These are phyloP conservation scores for Amorphotheca resinae DNA, from an alignment of 495 filamentous ascomycete genomes.

Conservation along the genomic window DNA sequence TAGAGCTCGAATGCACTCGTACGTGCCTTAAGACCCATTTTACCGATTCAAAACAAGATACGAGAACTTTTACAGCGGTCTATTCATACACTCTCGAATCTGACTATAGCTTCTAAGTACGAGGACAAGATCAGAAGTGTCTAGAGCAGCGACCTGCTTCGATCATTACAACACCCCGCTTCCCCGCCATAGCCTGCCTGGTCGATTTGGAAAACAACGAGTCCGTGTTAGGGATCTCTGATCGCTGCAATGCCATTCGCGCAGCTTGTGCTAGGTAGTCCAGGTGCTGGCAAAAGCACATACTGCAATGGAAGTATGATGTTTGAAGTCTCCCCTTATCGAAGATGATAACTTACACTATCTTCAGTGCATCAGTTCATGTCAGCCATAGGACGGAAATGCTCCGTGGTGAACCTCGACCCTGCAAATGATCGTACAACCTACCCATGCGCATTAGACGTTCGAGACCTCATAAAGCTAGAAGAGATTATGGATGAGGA, in stretches of 20 bases:
- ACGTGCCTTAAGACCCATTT: too few species aligned
- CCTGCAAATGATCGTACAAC: slow-evolving; percentile 81
- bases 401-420: slow-evolving; percentile 91
- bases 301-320: slow-evolving; percentile 82
- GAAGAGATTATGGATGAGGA: slow-evolving; percentile 96
- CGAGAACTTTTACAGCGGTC: too few species aligned
- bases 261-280: slow-evolving; percentile 74
- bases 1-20: too few species aligned
- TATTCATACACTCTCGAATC: too few species aligned
- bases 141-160: too few species aligned
- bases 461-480: slow-evolving; percentile 73
- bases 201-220: too few species aligned
- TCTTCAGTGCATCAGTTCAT: slow-evolving; percentile 89
- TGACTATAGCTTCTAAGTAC: too few species aligned
- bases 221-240: too few species aligned
- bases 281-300: slow-evolving; percentile 90
- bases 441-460: slow-evolving; percentile 79
- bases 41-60: too few species aligned
- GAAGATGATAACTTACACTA: neutral
- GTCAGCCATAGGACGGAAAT: slow-evolving; percentile 84
- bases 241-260: slow-evolving; percentile 23
- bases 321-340: neutral
- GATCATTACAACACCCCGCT: neutral
- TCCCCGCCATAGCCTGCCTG: neutral
- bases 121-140: too few species aligned